phyloP scores from a whole-genome alignment of 1,139 yeast species.

The Nadsonia starkeyi-henricii region DNA sequence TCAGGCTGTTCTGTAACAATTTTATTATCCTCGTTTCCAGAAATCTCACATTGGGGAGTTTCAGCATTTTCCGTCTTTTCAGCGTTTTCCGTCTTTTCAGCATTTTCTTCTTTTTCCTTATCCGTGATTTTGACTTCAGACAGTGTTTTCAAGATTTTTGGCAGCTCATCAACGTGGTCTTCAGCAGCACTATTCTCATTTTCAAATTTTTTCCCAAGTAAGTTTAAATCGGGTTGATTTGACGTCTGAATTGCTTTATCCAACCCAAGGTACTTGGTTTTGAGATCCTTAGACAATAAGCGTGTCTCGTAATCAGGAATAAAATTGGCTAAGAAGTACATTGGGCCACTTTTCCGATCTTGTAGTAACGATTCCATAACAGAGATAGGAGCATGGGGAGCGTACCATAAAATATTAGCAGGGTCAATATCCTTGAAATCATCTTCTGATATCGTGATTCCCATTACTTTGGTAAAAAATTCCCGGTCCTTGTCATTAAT shows the following conservation, averaged over 20 bases:
- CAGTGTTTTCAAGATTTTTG: too few relatives aligned
- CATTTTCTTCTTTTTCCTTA: not conserved
- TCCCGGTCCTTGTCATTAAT: constrained; percentile 34
- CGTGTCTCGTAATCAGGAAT: constrained; percentile 17
- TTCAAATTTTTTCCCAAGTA: not conserved
- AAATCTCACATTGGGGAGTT: too few relatives aligned
- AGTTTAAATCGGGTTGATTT: not conserved
- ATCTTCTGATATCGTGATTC: constrained; percentile 17
- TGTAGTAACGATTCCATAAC: constrained; percentile 30
- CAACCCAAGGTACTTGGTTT: constrained; percentile 13
- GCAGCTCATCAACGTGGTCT: too few relatives aligned
- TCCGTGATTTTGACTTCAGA: not conserved
- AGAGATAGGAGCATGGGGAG: constrained; percentile 64
- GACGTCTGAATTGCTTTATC: constrained; percentile 7
- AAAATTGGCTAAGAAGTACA: constrained; percentile 23
- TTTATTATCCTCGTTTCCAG: too few relatives aligned
- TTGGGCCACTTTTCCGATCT: constrained; percentile 4
- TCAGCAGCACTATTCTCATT: too few relatives aligned
- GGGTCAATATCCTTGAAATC: constrained; percentile 8
- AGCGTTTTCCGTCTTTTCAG: too few relatives aligned
- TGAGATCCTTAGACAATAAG: constrained; percentile 11
- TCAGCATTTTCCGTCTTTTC: too few relatives aligned
- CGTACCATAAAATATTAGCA: constrained; percentile 30
- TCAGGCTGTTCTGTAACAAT: too few relatives aligned
- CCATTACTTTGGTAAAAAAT: constrained; percentile 17